Evolutionary conservation across 495 filamentous ascomycete species (phyloP).

Genomic region (Lasiosphaeris hirsuta): DNA sequence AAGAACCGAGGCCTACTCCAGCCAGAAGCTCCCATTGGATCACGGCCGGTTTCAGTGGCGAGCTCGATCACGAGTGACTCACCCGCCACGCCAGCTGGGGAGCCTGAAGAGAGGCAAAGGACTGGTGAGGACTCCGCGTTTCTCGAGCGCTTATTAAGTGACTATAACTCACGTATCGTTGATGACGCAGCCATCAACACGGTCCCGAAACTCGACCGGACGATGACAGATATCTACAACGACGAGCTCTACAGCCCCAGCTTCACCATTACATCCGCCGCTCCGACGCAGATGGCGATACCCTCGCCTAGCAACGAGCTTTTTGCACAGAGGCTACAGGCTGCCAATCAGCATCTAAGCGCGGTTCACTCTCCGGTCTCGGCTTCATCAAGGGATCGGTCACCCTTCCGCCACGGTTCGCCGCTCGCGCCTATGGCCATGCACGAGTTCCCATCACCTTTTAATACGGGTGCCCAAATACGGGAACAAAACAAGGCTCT

Average conservation of each 20-base stretch:
- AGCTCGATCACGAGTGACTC: constrained; percentile 52
- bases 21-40: constrained; percentile 37
- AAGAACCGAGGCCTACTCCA: constrained; percentile 36
- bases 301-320: constrained; percentile 57
- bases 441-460: constrained; percentile 40
- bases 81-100: constrained; percentile 51
- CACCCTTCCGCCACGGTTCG: constrained; percentile 79
- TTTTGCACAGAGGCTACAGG: constrained; percentile 72
- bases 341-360: constrained; percentile 66
- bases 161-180: constrained; percentile 38
- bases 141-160: constrained; percentile 50
- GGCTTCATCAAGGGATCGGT: constrained; percentile 62
- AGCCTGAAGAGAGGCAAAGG: constrained; percentile 46
- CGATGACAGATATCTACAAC: constrained; percentile 77
- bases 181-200: constrained; percentile 48
- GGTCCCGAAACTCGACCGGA: constrained; percentile 78
- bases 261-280: constrained; percentile 51
- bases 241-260: constrained; percentile 82
- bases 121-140: constrained; percentile 43
- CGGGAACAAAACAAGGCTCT: constrained; percentile 59
- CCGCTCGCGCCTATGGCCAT: constrained; percentile 53
- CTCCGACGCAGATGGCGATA: constrained; percentile 43
- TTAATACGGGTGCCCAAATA: constrained; percentile 56
- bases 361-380: constrained; percentile 44
- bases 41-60: constrained; percentile 47